Percentiles rank a stretch among this genome's conserved stretches.
Evolutionary conservation across 2,329 filamentous ascomycete genomes (phyloP).

Genomic region (Beauveria pseudobassiana): DNA sequence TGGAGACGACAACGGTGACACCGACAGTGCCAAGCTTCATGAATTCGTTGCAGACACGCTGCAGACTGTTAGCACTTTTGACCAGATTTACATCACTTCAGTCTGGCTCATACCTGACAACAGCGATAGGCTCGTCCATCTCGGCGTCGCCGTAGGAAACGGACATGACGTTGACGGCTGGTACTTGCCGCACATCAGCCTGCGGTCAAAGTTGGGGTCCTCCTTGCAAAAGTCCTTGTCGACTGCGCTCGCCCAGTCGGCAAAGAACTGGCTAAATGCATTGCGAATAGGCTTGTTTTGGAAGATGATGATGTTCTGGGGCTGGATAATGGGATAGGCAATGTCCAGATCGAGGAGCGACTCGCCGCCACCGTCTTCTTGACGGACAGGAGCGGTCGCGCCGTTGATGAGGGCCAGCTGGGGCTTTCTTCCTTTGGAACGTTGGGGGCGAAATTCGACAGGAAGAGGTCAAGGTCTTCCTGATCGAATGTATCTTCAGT

Average conservation of each 20-base stretch:
- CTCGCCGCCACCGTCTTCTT: conserved; percentile 26
- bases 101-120: conserved; percentile 34
- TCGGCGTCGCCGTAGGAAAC: conserved; percentile 42
- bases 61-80: neutral
- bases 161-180: conserved; percentile 27
- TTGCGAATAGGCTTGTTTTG: conserved; percentile 13
- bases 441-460: conserved; percentile 28
- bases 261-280: conserved; percentile 24
- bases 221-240: conserved; percentile 47
- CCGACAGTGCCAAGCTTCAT: conserved; percentile 39
- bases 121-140: conserved; percentile 19
- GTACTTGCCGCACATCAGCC: conserved; percentile 22
- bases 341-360: conserved; percentile 42
- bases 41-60: conserved; percentile 35
- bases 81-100: too few species aligned
- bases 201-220: conserved; percentile 34
- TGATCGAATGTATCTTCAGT: conserved; percentile 45
- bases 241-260: conserved; percentile 44
- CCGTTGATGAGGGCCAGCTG: conserved; percentile 13
- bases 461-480: conserved; percentile 40
- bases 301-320: conserved; percentile 37
- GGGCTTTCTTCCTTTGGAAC: conserved; percentile 13
- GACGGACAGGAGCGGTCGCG: conserved; percentile 10
- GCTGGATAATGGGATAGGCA: conserved; percentile 43
- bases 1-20: conserved; percentile 33